A percentile compares a stretch with the other conserved stretches of the same genome.
Evolutionary conservation across 495 filamentous ascomycete species (phyloP).

Genomic region (Saxispiralis lemnorum): DNA sequence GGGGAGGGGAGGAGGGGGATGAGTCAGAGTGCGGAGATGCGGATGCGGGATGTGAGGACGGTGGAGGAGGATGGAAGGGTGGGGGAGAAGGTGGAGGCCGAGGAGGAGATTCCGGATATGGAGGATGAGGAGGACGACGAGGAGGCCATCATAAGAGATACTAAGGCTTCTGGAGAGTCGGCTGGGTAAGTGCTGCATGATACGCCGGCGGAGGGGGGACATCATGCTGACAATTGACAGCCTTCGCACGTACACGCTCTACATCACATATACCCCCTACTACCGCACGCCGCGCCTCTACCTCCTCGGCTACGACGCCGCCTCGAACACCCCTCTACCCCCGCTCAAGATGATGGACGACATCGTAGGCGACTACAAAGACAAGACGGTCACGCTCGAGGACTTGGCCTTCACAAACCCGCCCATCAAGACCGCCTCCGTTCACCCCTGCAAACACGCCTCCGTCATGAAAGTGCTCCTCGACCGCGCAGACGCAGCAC

Average conservation of each 20-base stretch:
- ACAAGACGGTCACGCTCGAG: slow-evolving; percentile 97
- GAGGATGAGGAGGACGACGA: slow-evolving; percentile 95
- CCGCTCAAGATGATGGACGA: slow-evolving; percentile 96
- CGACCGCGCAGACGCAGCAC: slow-evolving; percentile 79
- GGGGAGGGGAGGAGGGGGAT: slow-evolving; percentile 35
- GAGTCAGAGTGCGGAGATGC: slow-evolving; percentile 51
- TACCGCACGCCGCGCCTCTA: slow-evolving; percentile 94
- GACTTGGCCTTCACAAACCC: slow-evolving; percentile 82
- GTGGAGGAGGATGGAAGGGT: slow-evolving; percentile 66
- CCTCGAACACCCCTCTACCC: slow-evolving; percentile 45
- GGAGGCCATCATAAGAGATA: slow-evolving; percentile 86
- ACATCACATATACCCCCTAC: slow-evolving; percentile 93
- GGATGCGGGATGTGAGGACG: slow-evolving; percentile 64
- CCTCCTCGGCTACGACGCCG: slow-evolving; percentile 66
- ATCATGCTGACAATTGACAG: slow-evolving; percentile 17
- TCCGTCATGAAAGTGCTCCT: slow-evolving; percentile 95
- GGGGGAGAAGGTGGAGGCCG: slow-evolving; percentile 52
- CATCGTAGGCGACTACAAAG: slow-evolving; percentile 97
- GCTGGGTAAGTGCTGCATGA: slow-evolving; percentile 42
- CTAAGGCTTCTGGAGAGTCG: slow-evolving; percentile 33
- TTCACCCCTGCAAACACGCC: slow-evolving; percentile 87
- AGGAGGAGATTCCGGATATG: slow-evolving; percentile 91
- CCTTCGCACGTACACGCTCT: slow-evolving; percentile 83
- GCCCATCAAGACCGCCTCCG: slow-evolving; percentile 79
- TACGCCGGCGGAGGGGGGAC: background rate